These are phyloP conservation scores for Pulveroboletus sp. DNA, from an alignment of 768 basidiomycete species.

Conservation along the genomic window DNA sequence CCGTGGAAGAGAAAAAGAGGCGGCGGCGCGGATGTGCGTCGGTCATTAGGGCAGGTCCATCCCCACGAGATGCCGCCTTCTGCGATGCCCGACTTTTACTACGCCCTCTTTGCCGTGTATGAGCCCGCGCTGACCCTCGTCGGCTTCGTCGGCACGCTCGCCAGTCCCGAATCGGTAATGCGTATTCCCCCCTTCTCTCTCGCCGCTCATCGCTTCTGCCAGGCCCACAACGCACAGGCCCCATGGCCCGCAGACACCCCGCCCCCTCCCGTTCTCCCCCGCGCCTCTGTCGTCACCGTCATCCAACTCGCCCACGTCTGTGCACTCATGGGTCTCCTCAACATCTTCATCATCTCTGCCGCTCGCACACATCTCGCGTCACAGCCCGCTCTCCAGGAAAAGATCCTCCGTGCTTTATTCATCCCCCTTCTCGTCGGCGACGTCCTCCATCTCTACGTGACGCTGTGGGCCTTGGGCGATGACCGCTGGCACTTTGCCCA, in stretches of 20 bases:
- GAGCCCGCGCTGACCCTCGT: slow-evolving; percentile 65
- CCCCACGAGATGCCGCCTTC: slow-evolving; percentile 47
- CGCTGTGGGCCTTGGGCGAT: slow-evolving; percentile 76
- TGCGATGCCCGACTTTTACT: slow-evolving; percentile 72
- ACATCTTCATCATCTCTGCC: slow-evolving; percentile 62
- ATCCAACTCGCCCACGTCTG: slow-evolving; percentile 78
- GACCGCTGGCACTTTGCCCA: slow-evolving; percentile 55
- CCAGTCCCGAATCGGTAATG: slow-evolving; percentile 65
- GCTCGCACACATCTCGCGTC: slow-evolving; percentile 56
- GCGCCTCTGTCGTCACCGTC: slow-evolving; percentile 65
- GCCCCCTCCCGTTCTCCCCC: slow-evolving; percentile 50
- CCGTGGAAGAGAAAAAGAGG: slow-evolving; percentile 43
- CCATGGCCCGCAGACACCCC: slow-evolving; percentile 56
- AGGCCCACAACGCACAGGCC: slow-evolving; percentile 76
- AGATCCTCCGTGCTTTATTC: slow-evolving; percentile 60
- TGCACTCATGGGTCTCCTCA: slow-evolving; percentile 68
- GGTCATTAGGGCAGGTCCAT: slow-evolving; percentile 29
- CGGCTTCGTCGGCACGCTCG: slow-evolving; percentile 64
- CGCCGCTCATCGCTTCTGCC: slow-evolving; percentile 2
- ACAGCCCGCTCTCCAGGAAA: slow-evolving; percentile 68
- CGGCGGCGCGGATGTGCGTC: neutral
- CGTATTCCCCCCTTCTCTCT: neutral
- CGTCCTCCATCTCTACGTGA: slow-evolving; percentile 60
- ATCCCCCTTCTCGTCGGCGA: slow-evolving; percentile 71
- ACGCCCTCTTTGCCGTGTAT: slow-evolving; percentile 68